Evolutionary conservation across 2,329 filamentous ascomycete genomes (phyloP).

Genomic region (Clarireedia homoeocarpa): DNA sequence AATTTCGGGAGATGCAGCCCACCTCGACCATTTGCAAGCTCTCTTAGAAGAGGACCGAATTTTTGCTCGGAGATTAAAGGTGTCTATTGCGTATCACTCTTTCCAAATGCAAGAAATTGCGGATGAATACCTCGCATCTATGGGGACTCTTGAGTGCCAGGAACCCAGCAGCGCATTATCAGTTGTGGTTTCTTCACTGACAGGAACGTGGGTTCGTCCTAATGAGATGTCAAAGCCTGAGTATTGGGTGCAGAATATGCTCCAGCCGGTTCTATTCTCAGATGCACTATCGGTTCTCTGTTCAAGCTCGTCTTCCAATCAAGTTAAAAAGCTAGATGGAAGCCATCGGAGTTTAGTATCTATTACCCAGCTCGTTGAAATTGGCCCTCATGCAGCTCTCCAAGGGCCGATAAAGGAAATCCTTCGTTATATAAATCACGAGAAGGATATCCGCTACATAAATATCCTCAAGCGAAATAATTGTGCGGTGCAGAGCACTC

Average conservation of each 20-base stretch:
- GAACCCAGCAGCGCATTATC: too few species aligned
- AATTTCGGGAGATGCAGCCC: conserved; percentile 15
- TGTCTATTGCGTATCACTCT: conserved; percentile 1
- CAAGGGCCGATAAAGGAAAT: conserved; percentile 6
- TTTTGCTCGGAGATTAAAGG: neutral
- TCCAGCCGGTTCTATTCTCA: conserved; percentile 35
- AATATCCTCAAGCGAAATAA: neutral
- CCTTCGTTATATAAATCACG: neutral
- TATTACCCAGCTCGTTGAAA: conserved; percentile 6
- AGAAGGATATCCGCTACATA: neutral
- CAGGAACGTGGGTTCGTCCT: neutral
- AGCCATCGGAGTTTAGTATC: neutral
- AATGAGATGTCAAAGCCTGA: conserved; percentile 7
- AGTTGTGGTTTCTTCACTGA: neutral
- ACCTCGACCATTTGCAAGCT: neutral
- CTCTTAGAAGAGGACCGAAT: neutral
- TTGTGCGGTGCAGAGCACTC: neutral
- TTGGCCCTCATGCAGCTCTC: conserved; percentile 13
- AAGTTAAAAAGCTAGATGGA: neutral
- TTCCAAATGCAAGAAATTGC: conserved; percentile 10
- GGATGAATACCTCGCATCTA: neutral
- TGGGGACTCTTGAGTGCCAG: neutral
- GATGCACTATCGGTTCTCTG: neutral
- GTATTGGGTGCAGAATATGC: conserved; percentile 41
- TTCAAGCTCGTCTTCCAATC: neutral